phyloP scores from a whole-genome alignment of 768 basidiomycete genomes.

The Multifurca ochricompacta region DNA sequence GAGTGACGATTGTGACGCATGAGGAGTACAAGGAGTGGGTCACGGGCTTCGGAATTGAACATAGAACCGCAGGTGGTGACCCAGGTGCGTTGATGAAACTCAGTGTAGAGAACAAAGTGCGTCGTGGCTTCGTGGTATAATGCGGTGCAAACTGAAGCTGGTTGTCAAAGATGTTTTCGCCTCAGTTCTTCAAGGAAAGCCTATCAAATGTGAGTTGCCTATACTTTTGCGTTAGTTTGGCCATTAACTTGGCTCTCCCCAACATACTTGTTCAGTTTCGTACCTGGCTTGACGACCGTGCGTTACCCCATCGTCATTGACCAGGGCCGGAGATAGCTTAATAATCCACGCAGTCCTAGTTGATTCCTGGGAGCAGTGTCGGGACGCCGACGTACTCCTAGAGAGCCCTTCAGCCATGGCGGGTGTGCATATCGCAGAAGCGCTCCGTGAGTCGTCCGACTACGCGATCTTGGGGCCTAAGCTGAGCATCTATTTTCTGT shows the following conservation, averaged over 20 bases:
- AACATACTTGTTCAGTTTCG: too few species aligned
- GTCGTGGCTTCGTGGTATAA: not conserved
- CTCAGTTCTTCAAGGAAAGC: conserved; percentile 61
- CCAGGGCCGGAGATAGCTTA: not conserved
- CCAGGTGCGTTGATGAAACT: conserved; percentile 64
- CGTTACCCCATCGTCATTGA: conserved; percentile 21
- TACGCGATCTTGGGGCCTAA: not conserved
- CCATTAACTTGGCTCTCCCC: conserved; percentile 2
- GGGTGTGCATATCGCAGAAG: conserved; percentile 67
- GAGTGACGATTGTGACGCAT: conserved; percentile 43
- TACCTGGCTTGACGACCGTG: conserved; percentile 57
- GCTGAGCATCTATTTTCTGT: conserved; percentile 1
- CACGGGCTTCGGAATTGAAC: conserved; percentile 48
- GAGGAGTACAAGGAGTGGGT: conserved; percentile 48
- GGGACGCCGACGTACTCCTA: conserved; percentile 57
- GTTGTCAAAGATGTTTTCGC: conserved; percentile 55
- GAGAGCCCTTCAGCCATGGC: conserved; percentile 65
- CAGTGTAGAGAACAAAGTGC: conserved; percentile 39
- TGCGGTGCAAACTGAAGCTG: conserved; percentile 21
- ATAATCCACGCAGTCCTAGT: conserved; percentile 37
- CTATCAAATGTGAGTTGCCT: conserved; percentile 38
- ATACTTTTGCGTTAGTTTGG: not conserved
- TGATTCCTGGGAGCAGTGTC: conserved; percentile 56
- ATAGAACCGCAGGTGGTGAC: conserved; percentile 60
- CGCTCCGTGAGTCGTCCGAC: conserved; percentile 35